Percentiles rank a stretch among this genome's conserved stretches.
These are phyloP conservation scores for Hura crepitans DNA, from an alignment of 441 rosid species.

Conservation along the genomic window DNA sequence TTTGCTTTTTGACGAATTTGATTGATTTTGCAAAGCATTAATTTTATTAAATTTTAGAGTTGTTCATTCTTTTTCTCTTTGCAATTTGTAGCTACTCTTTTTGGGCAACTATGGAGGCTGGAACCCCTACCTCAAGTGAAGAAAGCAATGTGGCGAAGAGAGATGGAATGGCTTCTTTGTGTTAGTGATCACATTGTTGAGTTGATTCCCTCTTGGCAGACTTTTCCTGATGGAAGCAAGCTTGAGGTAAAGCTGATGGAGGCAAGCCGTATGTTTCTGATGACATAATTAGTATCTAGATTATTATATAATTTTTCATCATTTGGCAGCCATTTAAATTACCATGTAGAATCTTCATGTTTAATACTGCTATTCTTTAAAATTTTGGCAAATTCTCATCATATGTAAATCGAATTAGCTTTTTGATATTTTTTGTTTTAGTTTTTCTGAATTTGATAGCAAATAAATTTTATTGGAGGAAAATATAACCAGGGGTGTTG, in stretches of 20 bases:
- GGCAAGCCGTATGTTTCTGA: neutral
- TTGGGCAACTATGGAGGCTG: constrained; percentile 96
- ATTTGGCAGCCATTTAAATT: neutral
- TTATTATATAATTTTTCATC: neutral
- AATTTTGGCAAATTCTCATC: neutral
- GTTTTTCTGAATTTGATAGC: neutral
- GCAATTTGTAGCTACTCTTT: constrained; percentile 57
- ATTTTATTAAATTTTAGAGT: constrained; percentile 18
- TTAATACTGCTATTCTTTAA: neutral
- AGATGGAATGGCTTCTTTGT: constrained; percentile 93
- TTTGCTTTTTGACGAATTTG: constrained; percentile 15
- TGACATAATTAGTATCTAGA: neutral
- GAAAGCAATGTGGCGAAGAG: constrained; percentile 97
- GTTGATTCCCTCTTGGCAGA: constrained; percentile 85
- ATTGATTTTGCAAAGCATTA: constrained; percentile 4
- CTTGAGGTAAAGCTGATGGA: constrained; percentile 57
- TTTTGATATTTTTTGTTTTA: neutral
- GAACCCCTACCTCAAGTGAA: constrained; percentile 72
- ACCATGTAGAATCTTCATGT: neutral
- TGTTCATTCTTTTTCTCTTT: constrained; percentile 3
- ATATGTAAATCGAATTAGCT: neutral
- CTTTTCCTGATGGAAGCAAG: constrained; percentile 89
- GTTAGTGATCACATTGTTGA: constrained; percentile 95
- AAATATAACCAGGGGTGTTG: neutral
- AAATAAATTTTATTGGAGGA: neutral